Conservation (phyloP, 1,139 yeast species). For the Protomyces pachydermus region DNA sequence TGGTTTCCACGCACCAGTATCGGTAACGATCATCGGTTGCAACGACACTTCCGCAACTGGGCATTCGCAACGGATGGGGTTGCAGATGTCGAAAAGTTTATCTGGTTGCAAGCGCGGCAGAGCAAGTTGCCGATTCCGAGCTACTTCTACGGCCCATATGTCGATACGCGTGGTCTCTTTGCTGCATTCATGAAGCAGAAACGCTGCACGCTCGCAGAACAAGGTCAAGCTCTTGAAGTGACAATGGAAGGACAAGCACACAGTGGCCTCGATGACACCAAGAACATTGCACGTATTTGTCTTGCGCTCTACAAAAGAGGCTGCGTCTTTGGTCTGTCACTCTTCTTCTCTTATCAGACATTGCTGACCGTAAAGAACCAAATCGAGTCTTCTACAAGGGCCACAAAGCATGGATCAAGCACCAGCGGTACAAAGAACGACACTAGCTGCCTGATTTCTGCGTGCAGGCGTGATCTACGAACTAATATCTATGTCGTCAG, state of each 20-base stretch:
- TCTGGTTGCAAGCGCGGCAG: constrained; percentile 31
- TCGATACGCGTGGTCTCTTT: constrained; percentile 33
- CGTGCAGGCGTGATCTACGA: neutral
- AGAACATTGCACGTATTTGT: constrained; percentile 31
- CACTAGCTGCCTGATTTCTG: neutral
- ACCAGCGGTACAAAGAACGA: neutral
- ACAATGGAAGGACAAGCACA: constrained; percentile 31
- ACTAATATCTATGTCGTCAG: neutral
- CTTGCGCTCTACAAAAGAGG: constrained; percentile 23
- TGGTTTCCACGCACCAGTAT: neutral
- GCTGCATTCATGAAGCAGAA: constrained; percentile 11
- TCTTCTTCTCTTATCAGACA: neutral
- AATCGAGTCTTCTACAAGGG: neutral
- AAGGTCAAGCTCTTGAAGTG: constrained; percentile 26
- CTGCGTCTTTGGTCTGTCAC: neutral
- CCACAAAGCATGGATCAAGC: neutral
- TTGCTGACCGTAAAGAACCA: neutral
- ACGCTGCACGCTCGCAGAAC: constrained; percentile 26
- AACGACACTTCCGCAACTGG: constrained; percentile 31
- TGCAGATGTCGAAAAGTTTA: constrained; percentile 35
- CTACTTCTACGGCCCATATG: constrained; percentile 33
- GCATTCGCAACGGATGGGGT: constrained; percentile 35
- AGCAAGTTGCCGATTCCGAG: constrained; percentile 31
- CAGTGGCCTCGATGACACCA: constrained; percentile 33
- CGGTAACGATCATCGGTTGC: constrained; percentile 1